Percentiles rank a stretch among this genome's conserved stretches.
Evolutionary conservation across 371 early-diverging fungal species (phyloP).

Genomic region (Umbelopsis sp.): DNA sequence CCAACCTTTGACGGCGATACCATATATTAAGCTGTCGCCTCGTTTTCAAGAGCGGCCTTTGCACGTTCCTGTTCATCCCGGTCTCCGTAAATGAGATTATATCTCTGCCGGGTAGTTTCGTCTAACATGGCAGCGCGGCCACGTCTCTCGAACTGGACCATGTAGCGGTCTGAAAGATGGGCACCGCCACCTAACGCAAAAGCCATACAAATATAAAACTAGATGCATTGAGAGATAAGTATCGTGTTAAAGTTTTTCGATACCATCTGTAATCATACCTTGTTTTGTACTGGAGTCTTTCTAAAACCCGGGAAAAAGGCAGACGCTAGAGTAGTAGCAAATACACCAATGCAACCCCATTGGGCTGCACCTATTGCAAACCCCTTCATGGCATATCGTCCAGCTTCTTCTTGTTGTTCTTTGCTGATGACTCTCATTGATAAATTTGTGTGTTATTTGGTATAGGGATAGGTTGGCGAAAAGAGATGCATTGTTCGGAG

Average conservation of each 20-base stretch:
- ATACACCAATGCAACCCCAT: slow-evolving; percentile 55
- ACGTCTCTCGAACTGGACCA: slow-evolving; percentile 57
- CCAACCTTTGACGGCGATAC: neutral
- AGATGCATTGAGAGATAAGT: slow-evolving; percentile 8
- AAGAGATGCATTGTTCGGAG: neutral
- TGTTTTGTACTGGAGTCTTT: slow-evolving; percentile 50
- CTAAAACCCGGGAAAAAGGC: slow-evolving; percentile 53
- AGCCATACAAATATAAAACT: slow-evolving; percentile 61
- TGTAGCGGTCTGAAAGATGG: slow-evolving; percentile 54
- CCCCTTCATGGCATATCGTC: slow-evolving; percentile 55
- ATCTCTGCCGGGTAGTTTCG: slow-evolving; percentile 44
- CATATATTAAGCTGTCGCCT: slow-evolving; percentile 1
- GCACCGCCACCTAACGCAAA: slow-evolving; percentile 56
- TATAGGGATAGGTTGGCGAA: neutral
- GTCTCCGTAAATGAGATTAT: slow-evolving; percentile 48
- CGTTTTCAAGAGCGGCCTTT: neutral
- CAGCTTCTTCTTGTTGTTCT: slow-evolving; percentile 46
- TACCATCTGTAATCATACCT: slow-evolving; percentile 32
- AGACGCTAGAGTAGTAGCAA: slow-evolving; percentile 46
- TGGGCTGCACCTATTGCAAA: slow-evolving; percentile 51
- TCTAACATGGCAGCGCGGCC: slow-evolving; percentile 51
- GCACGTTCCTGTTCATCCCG: slow-evolving; percentile 21
- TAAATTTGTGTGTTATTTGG: neutral
- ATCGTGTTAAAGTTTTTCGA: neutral
- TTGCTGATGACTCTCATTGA: slow-evolving; percentile 52